phyloP scores from a whole-genome alignment of 371 early-diverging fungal genomes.

The Mucor mucedo region DNA sequence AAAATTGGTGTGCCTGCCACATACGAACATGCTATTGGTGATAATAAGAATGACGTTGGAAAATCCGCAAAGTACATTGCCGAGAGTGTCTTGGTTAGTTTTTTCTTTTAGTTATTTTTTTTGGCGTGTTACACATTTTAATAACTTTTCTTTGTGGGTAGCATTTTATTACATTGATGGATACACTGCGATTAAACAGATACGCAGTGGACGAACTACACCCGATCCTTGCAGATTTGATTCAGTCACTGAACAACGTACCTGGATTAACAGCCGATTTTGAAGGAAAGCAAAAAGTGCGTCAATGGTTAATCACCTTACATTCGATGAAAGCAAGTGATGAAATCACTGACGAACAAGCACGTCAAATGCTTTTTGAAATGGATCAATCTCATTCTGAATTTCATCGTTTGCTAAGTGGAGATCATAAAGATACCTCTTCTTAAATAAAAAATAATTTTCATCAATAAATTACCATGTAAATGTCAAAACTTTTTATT shows the following conservation, averaged over 20 bases:
- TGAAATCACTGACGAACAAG: conserved; percentile 85
- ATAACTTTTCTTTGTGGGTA: conserved; percentile 18
- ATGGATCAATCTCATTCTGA: conserved; percentile 79
- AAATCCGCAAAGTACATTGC: conserved; percentile 83
- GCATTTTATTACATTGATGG: conserved; percentile 93
- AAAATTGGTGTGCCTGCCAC: conserved; percentile 91
- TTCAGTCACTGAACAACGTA: conserved; percentile 87
- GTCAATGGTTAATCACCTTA: conserved; percentile 89
- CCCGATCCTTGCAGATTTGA: conserved; percentile 87
- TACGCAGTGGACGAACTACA: conserved; percentile 92
- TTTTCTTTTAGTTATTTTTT: not conserved
- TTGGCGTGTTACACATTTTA: not conserved
- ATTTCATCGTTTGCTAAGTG: conserved; percentile 66
- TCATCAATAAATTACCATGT: too few species aligned
- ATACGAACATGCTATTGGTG: conserved; percentile 80
- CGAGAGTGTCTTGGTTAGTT: conserved; percentile 76
- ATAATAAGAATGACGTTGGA: conserved; percentile 51
- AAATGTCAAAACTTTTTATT: too few species aligned
- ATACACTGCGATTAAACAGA: conserved; percentile 85
- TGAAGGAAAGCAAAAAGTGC: conserved; percentile 80
- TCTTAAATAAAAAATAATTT: not conserved
- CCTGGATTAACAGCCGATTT: conserved; percentile 80
- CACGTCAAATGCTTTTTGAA: conserved; percentile 93
- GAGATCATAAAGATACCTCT: conserved; percentile 40
- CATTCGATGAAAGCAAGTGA: conserved; percentile 93